phyloP scores from a whole-genome alignment of 768 basidiomycete species.

The Lactarius pseudohatsudake region DNA sequence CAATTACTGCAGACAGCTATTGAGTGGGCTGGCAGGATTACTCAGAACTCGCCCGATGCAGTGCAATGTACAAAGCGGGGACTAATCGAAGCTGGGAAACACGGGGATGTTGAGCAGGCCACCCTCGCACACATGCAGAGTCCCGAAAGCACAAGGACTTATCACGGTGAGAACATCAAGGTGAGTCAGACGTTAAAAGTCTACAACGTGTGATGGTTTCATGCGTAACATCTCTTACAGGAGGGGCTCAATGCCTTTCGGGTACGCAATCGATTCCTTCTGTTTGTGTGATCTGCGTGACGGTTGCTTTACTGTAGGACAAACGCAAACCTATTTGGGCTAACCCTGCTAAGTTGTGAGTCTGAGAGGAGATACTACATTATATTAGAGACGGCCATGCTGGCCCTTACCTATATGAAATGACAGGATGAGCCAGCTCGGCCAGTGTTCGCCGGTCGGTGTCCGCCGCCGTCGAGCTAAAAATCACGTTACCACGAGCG shows the following conservation, averaged over 20 bases:
- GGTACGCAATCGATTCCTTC: constrained; percentile 40
- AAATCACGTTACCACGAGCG: neutral
- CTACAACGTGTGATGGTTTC: neutral
- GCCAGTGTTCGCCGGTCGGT: no score
- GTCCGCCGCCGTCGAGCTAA: neutral
- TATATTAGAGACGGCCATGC: neutral
- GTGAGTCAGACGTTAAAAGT: constrained; percentile 37
- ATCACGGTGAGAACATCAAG: constrained; percentile 67
- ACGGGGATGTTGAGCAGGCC: constrained; percentile 51
- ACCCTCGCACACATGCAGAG: constrained; percentile 48
- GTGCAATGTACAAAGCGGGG: constrained; percentile 76
- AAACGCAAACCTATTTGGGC: constrained; percentile 54
- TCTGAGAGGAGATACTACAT: neutral
- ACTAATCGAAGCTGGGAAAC: constrained; percentile 52
- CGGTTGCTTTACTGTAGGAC: constrained; percentile 30
- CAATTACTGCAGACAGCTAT: constrained; percentile 63
- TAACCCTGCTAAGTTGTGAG: constrained; percentile 55
- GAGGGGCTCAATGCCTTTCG: constrained; percentile 75
- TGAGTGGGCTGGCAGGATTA: constrained; percentile 57
- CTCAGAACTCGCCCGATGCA: constrained; percentile 71
- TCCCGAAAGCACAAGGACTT: constrained; percentile 51
- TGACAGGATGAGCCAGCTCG: neutral
- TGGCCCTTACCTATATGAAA: neutral
- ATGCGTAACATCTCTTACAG: constrained; percentile 36
- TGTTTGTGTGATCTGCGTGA: constrained; percentile 2